Evolutionary conservation across 2,329 filamentous ascomycete species (phyloP).

Genomic region (Zalaria obscura): DNA sequence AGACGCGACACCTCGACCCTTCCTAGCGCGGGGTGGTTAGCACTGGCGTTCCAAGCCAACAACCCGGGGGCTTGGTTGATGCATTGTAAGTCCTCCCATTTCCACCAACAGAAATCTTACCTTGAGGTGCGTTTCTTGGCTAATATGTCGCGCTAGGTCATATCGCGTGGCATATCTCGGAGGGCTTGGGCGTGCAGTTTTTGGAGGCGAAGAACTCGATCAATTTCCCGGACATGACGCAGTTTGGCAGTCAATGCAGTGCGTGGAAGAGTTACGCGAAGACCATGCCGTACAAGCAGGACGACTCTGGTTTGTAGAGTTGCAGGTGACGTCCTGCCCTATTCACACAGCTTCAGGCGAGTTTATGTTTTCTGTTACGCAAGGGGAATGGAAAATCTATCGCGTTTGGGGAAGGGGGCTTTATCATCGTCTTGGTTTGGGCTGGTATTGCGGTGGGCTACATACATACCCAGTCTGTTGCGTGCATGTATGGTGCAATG

Average conservation of each 20-base stretch:
- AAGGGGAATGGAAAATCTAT: no score
- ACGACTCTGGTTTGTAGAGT: conserved; percentile 24
- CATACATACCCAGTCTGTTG: no score
- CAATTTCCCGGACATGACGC: conserved; percentile 11
- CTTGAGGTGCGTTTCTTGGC: neutral
- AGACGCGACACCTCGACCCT: conserved; percentile 36
- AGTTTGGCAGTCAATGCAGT: conserved; percentile 15
- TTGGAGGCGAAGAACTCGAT: conserved; percentile 28
- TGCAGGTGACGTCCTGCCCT: neutral
- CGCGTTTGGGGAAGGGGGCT: no score
- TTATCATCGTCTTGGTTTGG: no score
- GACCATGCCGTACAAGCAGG: conserved; percentile 18
- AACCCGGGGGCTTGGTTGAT: conserved; percentile 43
- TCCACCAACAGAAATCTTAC: no score
- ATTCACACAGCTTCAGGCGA: no score
- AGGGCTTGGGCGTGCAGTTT: conserved; percentile 43
- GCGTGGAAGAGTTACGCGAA: conserved; percentile 22
- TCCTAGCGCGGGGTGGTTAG: conserved; percentile 30
- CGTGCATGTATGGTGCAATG: no score
- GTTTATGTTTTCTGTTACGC: no score
- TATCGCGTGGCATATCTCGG: conserved; percentile 47
- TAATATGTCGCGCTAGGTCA: conserved; percentile 25
- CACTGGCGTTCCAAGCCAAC: conserved; percentile 35
- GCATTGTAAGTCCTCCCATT: conserved; percentile 7
- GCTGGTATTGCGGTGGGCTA: no score